Conservation (phyloP, 2,329 filamentous ascomycete genomes). For the Pseudogymnoascus sp. region DNA sequence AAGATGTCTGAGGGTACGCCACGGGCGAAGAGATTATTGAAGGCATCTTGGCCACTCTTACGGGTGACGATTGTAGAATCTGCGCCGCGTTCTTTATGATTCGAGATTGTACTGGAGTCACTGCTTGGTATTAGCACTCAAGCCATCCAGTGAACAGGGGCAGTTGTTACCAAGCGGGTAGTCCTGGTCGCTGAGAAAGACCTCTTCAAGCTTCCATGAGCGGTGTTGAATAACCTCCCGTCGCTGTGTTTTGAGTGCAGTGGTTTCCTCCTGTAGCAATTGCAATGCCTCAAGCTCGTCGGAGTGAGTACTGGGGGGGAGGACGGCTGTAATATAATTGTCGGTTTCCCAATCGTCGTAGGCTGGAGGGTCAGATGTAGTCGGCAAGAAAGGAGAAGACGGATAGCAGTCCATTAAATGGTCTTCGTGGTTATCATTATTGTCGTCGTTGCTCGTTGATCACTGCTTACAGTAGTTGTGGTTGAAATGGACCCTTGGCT, state of each 20-base stretch:
- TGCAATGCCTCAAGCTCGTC: slow-evolving; percentile 41
- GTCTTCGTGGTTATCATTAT: background rate
- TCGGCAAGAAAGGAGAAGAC: slow-evolving; percentile 11
- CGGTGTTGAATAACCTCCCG: slow-evolving; percentile 44
- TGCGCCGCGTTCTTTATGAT: slow-evolving; percentile 1
- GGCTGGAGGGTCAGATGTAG: slow-evolving; percentile 21
- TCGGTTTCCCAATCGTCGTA: slow-evolving; percentile 20
- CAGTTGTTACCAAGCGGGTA: slow-evolving; percentile 22
- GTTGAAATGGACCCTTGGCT: background rate
- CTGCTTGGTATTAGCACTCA: slow-evolving; percentile 16
- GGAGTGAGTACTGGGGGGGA: slow-evolving; percentile 27
- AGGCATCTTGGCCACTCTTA: slow-evolving; percentile 39
- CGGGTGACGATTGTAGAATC: slow-evolving; percentile 31
- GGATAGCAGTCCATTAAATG: background rate
- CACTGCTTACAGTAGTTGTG: background rate
- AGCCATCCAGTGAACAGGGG: background rate
- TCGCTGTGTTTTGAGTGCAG: slow-evolving; percentile 32
- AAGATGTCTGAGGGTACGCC: slow-evolving; percentile 26
- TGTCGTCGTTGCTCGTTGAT: background rate
- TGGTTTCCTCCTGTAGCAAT: slow-evolving; percentile 33
- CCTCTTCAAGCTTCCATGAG: slow-evolving; percentile 37
- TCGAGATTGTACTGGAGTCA: slow-evolving; percentile 20
- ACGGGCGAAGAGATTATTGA: slow-evolving; percentile 49
- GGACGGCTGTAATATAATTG: slow-evolving; percentile 5
- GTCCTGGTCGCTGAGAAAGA: slow-evolving; percentile 42